Conservation (phyloP, 192 early-diverging fungal species). For the Backusella parvicylindrica region DNA sequence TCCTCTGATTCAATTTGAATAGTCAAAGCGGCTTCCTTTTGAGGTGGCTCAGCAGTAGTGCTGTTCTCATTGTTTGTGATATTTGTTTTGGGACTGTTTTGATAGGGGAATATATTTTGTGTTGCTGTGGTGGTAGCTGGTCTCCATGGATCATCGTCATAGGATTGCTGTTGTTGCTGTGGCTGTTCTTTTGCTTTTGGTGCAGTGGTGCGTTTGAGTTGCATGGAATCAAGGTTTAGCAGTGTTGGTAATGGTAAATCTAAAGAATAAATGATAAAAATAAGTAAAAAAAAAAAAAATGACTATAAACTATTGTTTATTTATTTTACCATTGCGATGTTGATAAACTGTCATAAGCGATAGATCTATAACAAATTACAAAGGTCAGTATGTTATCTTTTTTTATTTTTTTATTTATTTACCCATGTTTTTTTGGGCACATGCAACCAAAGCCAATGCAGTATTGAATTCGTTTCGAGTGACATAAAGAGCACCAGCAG, state of each 20-base stretch:
- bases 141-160: constrained; percentile 24
- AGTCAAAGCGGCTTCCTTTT: not conserved
- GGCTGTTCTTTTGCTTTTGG: not conserved
- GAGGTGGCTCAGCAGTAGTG: not conserved
- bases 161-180: not conserved
- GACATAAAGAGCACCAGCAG: constrained; percentile 40
- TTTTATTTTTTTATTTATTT: not conserved
- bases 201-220: constrained; percentile 5
- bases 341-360: constrained; percentile 58
- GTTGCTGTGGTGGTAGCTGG: not conserved
- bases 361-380: constrained; percentile 36
- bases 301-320: no score
- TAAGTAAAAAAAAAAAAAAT: not conserved
- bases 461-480: constrained; percentile 65
- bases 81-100: not conserved
- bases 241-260: constrained; percentile 62
- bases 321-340: constrained; percentile 50
- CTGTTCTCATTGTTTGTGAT: not conserved
- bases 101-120: not conserved
- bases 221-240: constrained; percentile 51
- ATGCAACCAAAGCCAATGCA: constrained; percentile 61
- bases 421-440: constrained; percentile 78
- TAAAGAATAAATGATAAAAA: not conserved
- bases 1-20: not conserved
- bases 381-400: not conserved